Conservation (phyloP, 129 eudicot species). For the Mikania micrantha region DNA sequence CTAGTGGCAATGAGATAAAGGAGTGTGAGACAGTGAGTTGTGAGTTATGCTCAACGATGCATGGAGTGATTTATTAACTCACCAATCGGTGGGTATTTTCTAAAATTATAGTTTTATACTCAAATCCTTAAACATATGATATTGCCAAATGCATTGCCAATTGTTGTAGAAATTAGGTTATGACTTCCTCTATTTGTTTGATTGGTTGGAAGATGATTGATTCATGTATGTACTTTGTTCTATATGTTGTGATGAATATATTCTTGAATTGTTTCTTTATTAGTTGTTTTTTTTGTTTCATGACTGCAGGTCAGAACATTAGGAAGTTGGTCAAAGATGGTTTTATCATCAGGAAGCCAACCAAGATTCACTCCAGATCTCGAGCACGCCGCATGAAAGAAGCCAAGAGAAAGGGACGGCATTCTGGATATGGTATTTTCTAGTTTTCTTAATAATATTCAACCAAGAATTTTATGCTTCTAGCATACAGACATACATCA, state of each 20-base stretch:
- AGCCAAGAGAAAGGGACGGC: slow-evolving; percentile 11
- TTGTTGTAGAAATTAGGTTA: background rate
- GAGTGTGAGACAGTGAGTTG: background rate
- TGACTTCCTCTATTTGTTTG: background rate
- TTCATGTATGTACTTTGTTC: background rate
- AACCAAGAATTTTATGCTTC: background rate
- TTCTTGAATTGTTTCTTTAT: background rate
- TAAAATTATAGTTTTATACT: too few relatives aligned
- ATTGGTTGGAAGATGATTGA: background rate
- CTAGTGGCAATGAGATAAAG: background rate
- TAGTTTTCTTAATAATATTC: background rate
- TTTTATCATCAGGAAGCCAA: slow-evolving; percentile 18
- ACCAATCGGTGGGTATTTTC: background rate
- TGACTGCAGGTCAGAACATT: slow-evolving; percentile 1
- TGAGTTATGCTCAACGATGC: background rate
- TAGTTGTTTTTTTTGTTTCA: background rate
- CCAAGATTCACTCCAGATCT: slow-evolving; percentile 18
- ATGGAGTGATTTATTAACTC: background rate
- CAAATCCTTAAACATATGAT: background rate
- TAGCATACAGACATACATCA: background rate
- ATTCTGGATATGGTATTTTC: slow-evolving; percentile 9
- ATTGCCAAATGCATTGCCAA: background rate
- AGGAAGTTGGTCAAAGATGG: slow-evolving; percentile 23
- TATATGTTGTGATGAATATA: background rate
- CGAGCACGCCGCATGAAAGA: slow-evolving; percentile 23